Percentiles rank a stretch among this genome's conserved stretches.
phyloP scores from a whole-genome alignment of 805 yeast species.

The Metschnikowia drakensbergensis region DNA sequence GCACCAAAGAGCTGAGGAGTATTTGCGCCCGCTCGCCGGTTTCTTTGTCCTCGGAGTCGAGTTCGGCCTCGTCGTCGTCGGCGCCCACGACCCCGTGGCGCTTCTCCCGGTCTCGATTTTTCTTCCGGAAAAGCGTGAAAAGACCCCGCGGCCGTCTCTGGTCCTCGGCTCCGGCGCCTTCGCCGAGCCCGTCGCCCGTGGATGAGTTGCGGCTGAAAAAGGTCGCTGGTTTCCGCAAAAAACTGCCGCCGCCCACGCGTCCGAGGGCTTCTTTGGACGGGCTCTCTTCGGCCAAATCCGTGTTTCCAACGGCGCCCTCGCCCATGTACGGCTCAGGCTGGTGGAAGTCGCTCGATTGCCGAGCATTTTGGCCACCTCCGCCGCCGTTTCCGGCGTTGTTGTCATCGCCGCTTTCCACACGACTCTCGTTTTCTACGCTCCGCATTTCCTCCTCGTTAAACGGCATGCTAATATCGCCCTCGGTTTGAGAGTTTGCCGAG shows the following conservation, averaged over 20 bases:
- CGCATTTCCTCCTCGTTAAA: constrained; percentile 14
- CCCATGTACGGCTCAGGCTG: background rate
- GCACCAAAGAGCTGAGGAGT: constrained; percentile 42
- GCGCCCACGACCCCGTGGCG: constrained; percentile 15
- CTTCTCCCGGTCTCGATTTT: constrained; percentile 23
- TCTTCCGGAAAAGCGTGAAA: constrained; percentile 26
- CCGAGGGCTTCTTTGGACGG: background rate
- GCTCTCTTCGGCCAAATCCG: background rate
- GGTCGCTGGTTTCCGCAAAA: constrained; percentile 13
- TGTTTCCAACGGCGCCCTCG: background rate
- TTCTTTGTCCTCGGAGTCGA: constrained; percentile 25
- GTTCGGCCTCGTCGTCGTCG: constrained; percentile 15
- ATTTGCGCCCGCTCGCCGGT: constrained; percentile 36
- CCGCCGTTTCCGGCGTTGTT: background rate
- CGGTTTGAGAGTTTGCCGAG: constrained; percentile 28
- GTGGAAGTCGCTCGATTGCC: too few relatives aligned
- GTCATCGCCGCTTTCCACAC: background rate
- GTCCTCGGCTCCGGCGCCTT: constrained; percentile 16
- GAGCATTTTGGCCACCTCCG: background rate
- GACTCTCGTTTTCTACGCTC: constrained; percentile 7
- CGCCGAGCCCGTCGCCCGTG: constrained; percentile 6
- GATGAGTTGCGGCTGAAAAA: constrained; percentile 12
- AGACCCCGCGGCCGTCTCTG: constrained; percentile 17
- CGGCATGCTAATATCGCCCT: constrained; percentile 20
- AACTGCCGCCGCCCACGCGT: background rate